Evolutionary conservation across 495 filamentous ascomycete species (phyloP), one percentile per base, ranked within the genome.

Genomic region (Podospora didyma): DNA sequence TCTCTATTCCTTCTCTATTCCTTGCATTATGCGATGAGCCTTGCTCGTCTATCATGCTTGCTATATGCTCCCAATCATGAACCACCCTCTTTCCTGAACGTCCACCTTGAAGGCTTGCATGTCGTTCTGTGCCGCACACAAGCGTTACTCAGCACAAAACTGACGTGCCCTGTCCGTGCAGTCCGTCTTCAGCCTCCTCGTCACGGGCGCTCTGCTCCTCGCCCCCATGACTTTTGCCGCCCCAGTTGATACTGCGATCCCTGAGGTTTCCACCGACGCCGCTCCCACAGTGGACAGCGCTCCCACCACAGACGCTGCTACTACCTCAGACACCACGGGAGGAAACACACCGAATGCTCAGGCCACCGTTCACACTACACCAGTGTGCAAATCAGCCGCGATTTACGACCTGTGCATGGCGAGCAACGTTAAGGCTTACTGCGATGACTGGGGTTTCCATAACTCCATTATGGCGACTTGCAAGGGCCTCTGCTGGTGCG

Each of bases 371-470:
- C 52, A 50, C 23, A 61, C 61, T 49, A 22, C 49, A 3, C 63
- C 63, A 12, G 24, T 35, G 19, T 66, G 64, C 61, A 55, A 54
- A 46, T 42, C 55, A 34, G 9, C 24, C 2, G 28, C 28, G 10
- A 41, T 64, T 17, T 24, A 47, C 19, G 58, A 58, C 37, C 28
- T 66, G 2, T 66, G 64, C 56, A 57, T 50, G 21, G 34, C 64
- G 0, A 46, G 10, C 46, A 66, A 58, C 23, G 52, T 52, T 3
- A 9, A 35, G 1, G 54, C 61, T 4, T 66, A 66, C 23, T 66
- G 64, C 28, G 58, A 64, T 20, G 49, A n/a, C 22, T 28, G 22
- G 2, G 64, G 64, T 1, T 66, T 66, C 34, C 61, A 66, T 22
- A 37, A 28, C 55, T 47, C 59, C 39, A 52, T 64, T 7, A 58